Evolutionary conservation across 768 basidiomycete species (phyloP).

Genomic region (Pisolithus orientalis): DNA sequence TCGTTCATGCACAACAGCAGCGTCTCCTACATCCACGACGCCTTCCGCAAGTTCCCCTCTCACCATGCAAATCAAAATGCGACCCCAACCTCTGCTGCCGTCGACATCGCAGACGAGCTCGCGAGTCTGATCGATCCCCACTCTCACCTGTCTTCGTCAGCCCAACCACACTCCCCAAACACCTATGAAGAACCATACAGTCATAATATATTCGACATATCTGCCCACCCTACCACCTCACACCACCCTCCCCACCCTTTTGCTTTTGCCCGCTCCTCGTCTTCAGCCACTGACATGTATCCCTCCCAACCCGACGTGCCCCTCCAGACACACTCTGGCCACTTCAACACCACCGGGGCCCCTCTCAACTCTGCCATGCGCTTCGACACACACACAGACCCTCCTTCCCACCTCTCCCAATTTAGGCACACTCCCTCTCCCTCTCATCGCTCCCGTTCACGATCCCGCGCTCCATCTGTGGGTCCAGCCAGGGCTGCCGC

Average conservation of each 20-base stretch:
- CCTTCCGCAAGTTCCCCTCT: conserved; percentile 48
- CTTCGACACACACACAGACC: conserved; percentile 41
- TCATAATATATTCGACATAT: conserved; percentile 62
- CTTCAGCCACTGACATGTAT: conserved; percentile 18
- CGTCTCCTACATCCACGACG: conserved; percentile 43
- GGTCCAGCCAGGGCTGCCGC: conserved; percentile 53
- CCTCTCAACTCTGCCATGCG: conserved; percentile 48
- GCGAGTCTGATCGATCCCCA: conserved; percentile 46
- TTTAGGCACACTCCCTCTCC: conserved; percentile 26
- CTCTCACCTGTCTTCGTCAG: conserved; percentile 29
- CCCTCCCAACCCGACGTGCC: conserved; percentile 17
- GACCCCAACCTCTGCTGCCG: conserved; percentile 11
- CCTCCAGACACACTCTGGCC: conserved; percentile 24
- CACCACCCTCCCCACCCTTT: conserved; percentile 17
- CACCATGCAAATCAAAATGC: conserved; percentile 10
- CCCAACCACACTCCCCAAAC: conserved; percentile 34
- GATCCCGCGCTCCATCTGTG: conserved; percentile 31
- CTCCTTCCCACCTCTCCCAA: conserved; percentile 11
- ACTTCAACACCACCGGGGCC: conserved; percentile 46
- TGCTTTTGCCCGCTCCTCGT: conserved; percentile 8
- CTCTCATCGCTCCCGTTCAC: conserved; percentile 40
- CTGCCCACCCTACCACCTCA: conserved; percentile 34
- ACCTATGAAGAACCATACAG: conserved; percentile 35
- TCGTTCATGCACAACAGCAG: conserved; percentile 36
- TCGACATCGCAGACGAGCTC: conserved; percentile 68